These are phyloP conservation scores for Symmetrospora coprosmae DNA, from an alignment of 768 basidiomycete species.

Conservation along the genomic window DNA sequence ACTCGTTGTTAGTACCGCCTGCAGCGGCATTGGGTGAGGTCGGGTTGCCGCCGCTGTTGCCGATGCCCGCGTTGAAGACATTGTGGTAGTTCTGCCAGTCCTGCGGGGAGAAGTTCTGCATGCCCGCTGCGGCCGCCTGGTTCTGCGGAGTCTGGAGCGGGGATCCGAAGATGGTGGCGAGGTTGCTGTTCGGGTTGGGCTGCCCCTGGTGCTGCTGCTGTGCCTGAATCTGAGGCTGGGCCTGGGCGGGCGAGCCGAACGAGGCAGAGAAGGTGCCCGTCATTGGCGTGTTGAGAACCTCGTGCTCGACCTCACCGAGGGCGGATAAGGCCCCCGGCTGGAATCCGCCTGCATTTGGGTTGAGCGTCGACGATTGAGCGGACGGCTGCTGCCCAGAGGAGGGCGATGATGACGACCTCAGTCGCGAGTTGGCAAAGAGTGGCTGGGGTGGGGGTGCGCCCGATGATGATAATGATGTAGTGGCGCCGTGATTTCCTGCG, in stretches of 20 bases:
- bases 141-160: conserved; percentile 12
- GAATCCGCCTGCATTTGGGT: conserved; percentile 46
- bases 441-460: conserved; percentile 42
- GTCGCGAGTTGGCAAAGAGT: conserved; percentile 41
- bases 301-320: conserved; percentile 35
- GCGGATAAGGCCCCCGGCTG: conserved; percentile 47
- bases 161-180: conserved; percentile 2
- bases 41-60: not conserved
- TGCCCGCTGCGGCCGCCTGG: not conserved
- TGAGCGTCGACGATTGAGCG: conserved; percentile 42
- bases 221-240: conserved; percentile 8
- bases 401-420: not conserved
- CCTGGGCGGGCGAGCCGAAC: conserved; percentile 36
- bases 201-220: not conserved
- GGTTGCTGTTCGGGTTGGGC: not conserved
- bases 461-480: conserved; percentile 36
- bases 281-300: conserved; percentile 32
- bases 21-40: too few species aligned
- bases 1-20: too few species aligned
- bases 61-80: conserved; percentile 14
- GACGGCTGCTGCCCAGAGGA: conserved; percentile 43
- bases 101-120: not conserved
- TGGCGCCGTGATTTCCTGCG: conserved; percentile 60
- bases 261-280: conserved; percentile 30
- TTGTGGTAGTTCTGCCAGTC: conserved; percentile 22